phyloP scores from a whole-genome alignment of 805 yeast genomes.

The Clavispora fructus region DNA sequence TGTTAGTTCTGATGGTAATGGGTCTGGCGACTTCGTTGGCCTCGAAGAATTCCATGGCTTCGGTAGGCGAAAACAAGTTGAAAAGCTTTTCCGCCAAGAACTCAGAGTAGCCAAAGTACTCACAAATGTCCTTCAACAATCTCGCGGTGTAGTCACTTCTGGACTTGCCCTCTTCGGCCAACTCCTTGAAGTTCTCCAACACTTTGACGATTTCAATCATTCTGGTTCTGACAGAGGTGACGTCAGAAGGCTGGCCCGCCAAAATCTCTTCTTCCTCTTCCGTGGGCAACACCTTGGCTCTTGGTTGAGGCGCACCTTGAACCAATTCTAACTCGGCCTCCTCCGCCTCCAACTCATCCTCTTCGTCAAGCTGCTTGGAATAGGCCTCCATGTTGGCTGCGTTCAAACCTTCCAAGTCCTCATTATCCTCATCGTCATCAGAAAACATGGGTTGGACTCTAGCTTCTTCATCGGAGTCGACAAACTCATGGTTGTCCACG shows the following conservation, averaged over 20 bases:
- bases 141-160: constrained; percentile 79
- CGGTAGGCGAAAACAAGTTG: constrained; percentile 87
- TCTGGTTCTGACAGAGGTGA: constrained; percentile 81
- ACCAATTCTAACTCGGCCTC: constrained; percentile 52
- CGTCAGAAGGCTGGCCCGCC: constrained; percentile 58
- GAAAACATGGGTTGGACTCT: constrained; percentile 68
- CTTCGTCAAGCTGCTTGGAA: constrained; percentile 60
- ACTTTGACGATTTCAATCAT: constrained; percentile 95
- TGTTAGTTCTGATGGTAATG: constrained; percentile 94
- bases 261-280: constrained; percentile 56
- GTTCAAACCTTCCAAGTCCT: constrained; percentile 57
- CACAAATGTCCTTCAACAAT: constrained; percentile 78
- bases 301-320: constrained; percentile 52
- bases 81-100: constrained; percentile 92
- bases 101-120: constrained; percentile 88
- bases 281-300: constrained; percentile 73
- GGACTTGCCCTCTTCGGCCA: constrained; percentile 81
- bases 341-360: constrained; percentile 44
- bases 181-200: constrained; percentile 76
- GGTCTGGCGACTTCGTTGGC: constrained; percentile 98
- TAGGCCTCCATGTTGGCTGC: constrained; percentile 81
- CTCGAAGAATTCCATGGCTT: constrained; percentile 97
- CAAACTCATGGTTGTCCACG: constrained; percentile 14
- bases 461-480: constrained; percentile 59
- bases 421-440: constrained; percentile 60